Base-by-base conservation (phyloP, 2,329 filamentous ascomycete genomes). In the Trichoderma koningiopsis region DNA sequence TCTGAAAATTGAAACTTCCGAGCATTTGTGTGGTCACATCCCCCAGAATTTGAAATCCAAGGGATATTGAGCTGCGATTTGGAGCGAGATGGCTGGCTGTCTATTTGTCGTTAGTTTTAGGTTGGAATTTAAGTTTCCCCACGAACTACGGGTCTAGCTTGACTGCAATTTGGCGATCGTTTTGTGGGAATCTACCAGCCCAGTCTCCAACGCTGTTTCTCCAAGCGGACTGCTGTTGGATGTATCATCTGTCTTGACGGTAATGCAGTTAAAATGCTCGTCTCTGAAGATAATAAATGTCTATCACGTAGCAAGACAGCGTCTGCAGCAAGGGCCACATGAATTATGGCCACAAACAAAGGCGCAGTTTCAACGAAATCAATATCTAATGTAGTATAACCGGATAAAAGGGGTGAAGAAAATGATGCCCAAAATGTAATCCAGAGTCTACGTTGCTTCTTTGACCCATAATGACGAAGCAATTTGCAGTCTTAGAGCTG, bases 371-470 rank as follows among this genome's bases (percentile, higher is more conserved):
- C 7, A n/a, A 8, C n/a, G 6, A 10, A 43, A 43, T 10, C 40
- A n/a, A 43, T 19, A 8, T 33, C 16, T 4, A 56, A 33, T 2
- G 8, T 10, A 33, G 27, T 8, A 13, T n/a, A 6, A 16, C 4
- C 6, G 7, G 53, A 40, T 43, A 56, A 56, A 56, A 56, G 61
- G 61, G 61, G 49, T 24, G 56, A 64, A 56, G 27, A 52, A 64
- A 33, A 16, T 4, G n/a, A 4, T 2, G n/a, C 3, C 16, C 1
- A 5, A 13, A 43, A 16, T 33, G 13, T 24, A 11, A 31, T 11
- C 19, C 11, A 31, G 7, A 40, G 3, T 55, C 16, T 5, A 16
- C 14, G 19, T 1, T 29, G n/a, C 5, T 3, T 10, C 40, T 10
- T 14, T 22, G 7, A 10, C 13, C 19, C 14, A 31, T 1, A n/a